Base-by-base conservation (phyloP, 768 basidiomycete species). In the Kockovaella imperatae region DNA sequence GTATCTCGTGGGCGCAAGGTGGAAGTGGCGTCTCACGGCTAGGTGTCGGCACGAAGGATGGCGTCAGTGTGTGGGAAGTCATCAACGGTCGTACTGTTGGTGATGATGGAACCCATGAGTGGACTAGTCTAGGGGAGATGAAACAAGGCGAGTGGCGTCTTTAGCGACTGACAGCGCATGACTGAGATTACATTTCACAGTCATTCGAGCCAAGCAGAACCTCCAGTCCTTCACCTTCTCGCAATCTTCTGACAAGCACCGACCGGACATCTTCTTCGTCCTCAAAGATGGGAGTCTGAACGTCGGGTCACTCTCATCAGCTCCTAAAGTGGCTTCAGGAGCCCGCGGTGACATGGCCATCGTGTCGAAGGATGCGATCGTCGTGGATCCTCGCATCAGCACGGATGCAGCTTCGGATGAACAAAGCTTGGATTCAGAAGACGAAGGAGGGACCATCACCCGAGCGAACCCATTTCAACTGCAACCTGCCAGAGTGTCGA, bases 31-130 rank as follows among this genome's bases (percentile, higher is more conserved):
- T 29, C 23, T 55, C 55, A 2, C 35, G 50, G 10, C 40, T 70
- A 39, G 64, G 56, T 6, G 57, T 69, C 3, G 69, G 65, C 4
- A 60, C 53, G 4, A 56, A 48, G 36, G 65, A 71, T 14, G 63
- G 60, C 4, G 64, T 71, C 11, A 41, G 56, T 5, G 20, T 66
- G 8, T 71, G 59, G 57, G 65, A 71, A 40, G 48, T 69, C 1
- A 39, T 68, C 2, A 46, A 50, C 23, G 64, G 67, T 10, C 45
- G 45, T 15, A 47, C 30, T 25, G 35, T 48, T 14, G 50, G 54
- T 15, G 47, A 49, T 14, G 52, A 50, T 6, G 42, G 47, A 5
- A 38, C 42, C 13, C 52, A 62, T 18, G 64, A 61, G 25, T 62
- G 59, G 59, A 35, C 49, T 4, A 56, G 47, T 3, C 10, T 67